These are phyloP conservation scores for Boletus tomentosulus DNA, from an alignment of 768 basidiomycete genomes.

Conservation along the genomic window DNA sequence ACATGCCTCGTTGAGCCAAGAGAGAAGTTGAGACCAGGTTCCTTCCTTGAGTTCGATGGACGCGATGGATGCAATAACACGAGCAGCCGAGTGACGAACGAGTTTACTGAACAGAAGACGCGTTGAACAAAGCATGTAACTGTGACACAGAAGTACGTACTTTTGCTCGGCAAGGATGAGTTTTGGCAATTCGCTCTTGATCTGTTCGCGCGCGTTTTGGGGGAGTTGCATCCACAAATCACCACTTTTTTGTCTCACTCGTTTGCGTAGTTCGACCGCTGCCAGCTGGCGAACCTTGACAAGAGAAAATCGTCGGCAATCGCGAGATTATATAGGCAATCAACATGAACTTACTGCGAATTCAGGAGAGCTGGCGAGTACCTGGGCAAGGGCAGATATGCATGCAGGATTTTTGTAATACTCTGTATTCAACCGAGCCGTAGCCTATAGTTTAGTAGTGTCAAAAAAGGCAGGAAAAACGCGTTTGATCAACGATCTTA, in stretches of 20 bases:
- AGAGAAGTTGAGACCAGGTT: constrained; percentile 84
- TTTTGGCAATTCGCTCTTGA: constrained; percentile 81
- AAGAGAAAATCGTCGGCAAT: constrained; percentile 4
- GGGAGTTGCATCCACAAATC: constrained; percentile 76
- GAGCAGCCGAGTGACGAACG: constrained; percentile 89
- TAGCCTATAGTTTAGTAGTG: constrained; percentile 55
- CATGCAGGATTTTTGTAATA: constrained; percentile 91
- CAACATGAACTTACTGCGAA: constrained; percentile 55
- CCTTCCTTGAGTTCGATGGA: constrained; percentile 76
- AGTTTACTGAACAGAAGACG: constrained; percentile 54
- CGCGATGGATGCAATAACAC: constrained; percentile 91
- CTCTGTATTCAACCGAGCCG: constrained; percentile 83
- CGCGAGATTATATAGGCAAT: constrained; percentile 5
- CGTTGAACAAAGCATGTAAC: background rate
- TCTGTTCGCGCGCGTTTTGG: constrained; percentile 66
- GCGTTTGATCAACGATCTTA: constrained; percentile 42
- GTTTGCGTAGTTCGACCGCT: constrained; percentile 94
- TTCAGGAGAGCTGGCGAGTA: constrained; percentile 83
- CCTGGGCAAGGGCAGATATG: constrained; percentile 85
- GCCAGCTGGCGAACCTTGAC: constrained; percentile 90
- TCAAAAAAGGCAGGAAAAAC: constrained; percentile 16
- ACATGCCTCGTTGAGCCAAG: constrained; percentile 79
- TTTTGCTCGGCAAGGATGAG: constrained; percentile 72
- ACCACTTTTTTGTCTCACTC: constrained; percentile 74
- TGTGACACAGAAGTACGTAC: constrained; percentile 40